Evolutionary conservation across 306 rosid species (phyloP).

Genomic region (Begonia loranthoides): DNA sequence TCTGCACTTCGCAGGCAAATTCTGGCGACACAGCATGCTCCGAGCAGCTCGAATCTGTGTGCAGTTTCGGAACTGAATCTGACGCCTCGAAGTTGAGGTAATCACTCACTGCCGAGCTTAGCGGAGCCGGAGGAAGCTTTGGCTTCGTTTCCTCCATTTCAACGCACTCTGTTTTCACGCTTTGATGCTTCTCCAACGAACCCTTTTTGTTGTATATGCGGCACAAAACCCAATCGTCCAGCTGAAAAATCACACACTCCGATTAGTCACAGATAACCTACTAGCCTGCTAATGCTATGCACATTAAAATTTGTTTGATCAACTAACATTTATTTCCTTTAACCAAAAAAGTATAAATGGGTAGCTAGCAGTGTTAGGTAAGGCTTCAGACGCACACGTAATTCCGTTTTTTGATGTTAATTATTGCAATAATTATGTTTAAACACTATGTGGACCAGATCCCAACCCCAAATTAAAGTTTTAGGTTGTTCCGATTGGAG

Average conservation of each 20-base stretch:
- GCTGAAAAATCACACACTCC: slow-evolving; percentile 44
- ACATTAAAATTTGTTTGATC: slow-evolving; percentile 8
- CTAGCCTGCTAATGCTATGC: no score
- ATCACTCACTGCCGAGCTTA: slow-evolving; percentile 18
- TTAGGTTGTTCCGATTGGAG: no score
- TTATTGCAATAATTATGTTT: no score
- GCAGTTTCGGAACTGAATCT: slow-evolving; percentile 70
- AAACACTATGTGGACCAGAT: no score
- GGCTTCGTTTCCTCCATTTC: slow-evolving; percentile 61
- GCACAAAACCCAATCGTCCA: slow-evolving; percentile 95
- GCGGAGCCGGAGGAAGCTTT: slow-evolving; percentile 12
- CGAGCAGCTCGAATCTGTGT: slow-evolving; percentile 93
- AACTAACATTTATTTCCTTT: slow-evolving; percentile 23
- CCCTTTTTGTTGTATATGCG: slow-evolving; percentile 96
- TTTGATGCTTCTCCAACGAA: slow-evolving; percentile 29
- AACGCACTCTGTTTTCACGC: slow-evolving; percentile 8
- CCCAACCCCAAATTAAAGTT: no score
- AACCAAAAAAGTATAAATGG: not conserved
- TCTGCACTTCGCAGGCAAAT: slow-evolving; percentile 78
- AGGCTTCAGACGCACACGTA: no score
- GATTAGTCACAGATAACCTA: not conserved
- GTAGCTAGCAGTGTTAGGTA: no score
- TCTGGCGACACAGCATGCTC: slow-evolving; percentile 95
- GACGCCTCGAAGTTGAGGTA: slow-evolving; percentile 46
- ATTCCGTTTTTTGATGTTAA: no score